Evolutionary conservation across 768 basidiomycete genomes (phyloP).

Genomic region (Gloeopeniophorella convolvens): DNA sequence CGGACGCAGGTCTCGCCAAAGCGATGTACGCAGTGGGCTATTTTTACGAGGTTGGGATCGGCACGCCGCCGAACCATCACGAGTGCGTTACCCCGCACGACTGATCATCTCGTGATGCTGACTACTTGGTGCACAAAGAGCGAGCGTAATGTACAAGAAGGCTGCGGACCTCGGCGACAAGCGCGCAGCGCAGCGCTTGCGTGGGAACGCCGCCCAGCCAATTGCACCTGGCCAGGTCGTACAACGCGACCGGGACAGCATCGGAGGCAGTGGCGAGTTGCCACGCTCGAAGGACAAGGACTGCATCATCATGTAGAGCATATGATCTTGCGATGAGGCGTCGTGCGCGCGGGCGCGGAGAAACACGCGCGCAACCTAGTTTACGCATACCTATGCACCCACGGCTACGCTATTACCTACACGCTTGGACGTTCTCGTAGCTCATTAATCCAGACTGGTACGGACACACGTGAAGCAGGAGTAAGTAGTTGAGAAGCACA

Average conservation of each 20-base stretch:
- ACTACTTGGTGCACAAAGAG: constrained; percentile 35
- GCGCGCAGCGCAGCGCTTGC: constrained; percentile 81
- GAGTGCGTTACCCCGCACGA: constrained; percentile 44
- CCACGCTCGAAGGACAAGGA: constrained; percentile 70
- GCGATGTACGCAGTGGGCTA: constrained; percentile 99
- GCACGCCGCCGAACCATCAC: constrained; percentile 55
- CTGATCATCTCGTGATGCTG: background rate
- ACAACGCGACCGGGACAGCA: constrained; percentile 41
- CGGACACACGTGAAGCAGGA: too few relatives aligned
- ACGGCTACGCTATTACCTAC: background rate
- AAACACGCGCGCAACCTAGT: background rate
- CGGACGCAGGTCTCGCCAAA: constrained; percentile 85
- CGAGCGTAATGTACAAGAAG: constrained; percentile 77
- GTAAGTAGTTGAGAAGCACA: too few relatives aligned
- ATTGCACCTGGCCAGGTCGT: constrained; percentile 53
- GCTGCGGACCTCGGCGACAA: constrained; percentile 93
- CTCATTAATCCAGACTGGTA: too few relatives aligned
- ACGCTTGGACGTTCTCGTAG: background rate
- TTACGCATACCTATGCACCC: background rate
- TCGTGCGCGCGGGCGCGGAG: background rate
- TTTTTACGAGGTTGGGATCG: constrained; percentile 93
- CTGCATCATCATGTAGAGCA: constrained; percentile 73
- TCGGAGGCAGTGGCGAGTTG: constrained; percentile 30
- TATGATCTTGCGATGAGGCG: background rate
- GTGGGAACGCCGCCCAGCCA: constrained; percentile 48